phyloP scores from a whole-genome alignment of 257 asterid genomes.

The Eucommia ulmoides region DNA sequence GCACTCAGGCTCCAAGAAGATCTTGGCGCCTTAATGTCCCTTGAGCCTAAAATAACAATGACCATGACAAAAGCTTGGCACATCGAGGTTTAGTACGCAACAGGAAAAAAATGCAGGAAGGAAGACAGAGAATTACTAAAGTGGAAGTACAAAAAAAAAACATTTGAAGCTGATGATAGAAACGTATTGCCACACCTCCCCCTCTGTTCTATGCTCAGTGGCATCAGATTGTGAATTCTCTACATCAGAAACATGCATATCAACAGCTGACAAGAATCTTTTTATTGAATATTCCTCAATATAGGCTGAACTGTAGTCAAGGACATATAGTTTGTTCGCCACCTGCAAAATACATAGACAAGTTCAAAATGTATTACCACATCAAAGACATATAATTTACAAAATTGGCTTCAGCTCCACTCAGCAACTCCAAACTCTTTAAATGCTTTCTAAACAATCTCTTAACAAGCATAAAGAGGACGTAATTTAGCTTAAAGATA shows the following conservation, averaged over 20 bases:
- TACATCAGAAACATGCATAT: constrained; percentile 33
- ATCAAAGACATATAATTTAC: constrained; percentile 13
- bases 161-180: too few species aligned
- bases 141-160: too few species aligned
- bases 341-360: constrained; percentile 46
- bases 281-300: constrained; percentile 73
- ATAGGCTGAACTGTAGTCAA: constrained; percentile 48
- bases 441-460: background rate
- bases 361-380: constrained; percentile 10
- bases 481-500: background rate
- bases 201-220: constrained; percentile 43
- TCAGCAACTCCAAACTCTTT: background rate
- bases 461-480: background rate
- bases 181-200: constrained; percentile 59
- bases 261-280: constrained; percentile 69
- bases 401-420: constrained; percentile 3
- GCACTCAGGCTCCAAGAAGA: too few species aligned
- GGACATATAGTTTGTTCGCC: constrained; percentile 69
- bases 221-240: constrained; percentile 34
- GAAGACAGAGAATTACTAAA: constrained; percentile 2
- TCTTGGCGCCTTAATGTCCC: too few species aligned
- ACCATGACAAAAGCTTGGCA: background rate
- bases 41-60: too few species aligned
- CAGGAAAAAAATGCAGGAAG: constrained; percentile 1
- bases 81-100: constrained; percentile 4